Conservation (phyloP, 495 filamentous ascomycete genomes). For the Neurospora sp. region DNA sequence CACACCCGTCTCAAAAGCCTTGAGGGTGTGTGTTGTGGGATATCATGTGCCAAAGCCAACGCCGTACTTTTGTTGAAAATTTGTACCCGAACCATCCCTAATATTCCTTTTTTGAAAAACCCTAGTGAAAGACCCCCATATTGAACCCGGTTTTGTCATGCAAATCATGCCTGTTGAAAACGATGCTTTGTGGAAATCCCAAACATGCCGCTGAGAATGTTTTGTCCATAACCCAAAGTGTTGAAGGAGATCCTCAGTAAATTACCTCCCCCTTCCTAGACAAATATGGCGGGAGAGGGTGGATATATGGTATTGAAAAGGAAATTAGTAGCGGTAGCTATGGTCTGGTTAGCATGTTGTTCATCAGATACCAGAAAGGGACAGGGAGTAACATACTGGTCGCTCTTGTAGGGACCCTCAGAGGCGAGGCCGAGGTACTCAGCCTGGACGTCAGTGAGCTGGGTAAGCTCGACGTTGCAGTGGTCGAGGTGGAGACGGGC, state of each 20-base stretch:
- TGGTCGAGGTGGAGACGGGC: constrained; percentile 86
- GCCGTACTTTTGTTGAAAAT: constrained; percentile 47
- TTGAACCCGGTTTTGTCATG: constrained; percentile 29
- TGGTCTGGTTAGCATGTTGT: constrained; percentile 20
- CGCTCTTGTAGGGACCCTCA: constrained; percentile 91
- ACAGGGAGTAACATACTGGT: constrained; percentile 42
- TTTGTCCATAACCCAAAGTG: constrained; percentile 12
- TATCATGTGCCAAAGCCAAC: constrained; percentile 42
- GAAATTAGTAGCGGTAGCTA: constrained; percentile 50
- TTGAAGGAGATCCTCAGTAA: constrained; percentile 19
- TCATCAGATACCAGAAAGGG: background rate
- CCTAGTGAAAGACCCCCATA: constrained; percentile 4
- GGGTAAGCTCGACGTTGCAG: constrained; percentile 88
- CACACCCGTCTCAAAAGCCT: background rate
- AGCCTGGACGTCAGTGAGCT: constrained; percentile 73
- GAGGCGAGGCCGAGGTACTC: constrained; percentile 82
- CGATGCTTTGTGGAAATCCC: constrained; percentile 16
- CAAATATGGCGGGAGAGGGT: constrained; percentile 4
- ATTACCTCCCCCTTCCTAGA: constrained; percentile 2
- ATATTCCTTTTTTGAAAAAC: constrained; percentile 28
- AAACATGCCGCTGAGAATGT: constrained; percentile 17
- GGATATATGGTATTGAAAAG: constrained; percentile 3
- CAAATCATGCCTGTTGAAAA: constrained; percentile 42
- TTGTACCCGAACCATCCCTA: constrained; percentile 33
- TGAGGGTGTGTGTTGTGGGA: constrained; percentile 17